These are phyloP conservation scores for Ceraceosorus bombacis DNA, from an alignment of 1,284 basidiomycete species.

Conservation along the genomic window DNA sequence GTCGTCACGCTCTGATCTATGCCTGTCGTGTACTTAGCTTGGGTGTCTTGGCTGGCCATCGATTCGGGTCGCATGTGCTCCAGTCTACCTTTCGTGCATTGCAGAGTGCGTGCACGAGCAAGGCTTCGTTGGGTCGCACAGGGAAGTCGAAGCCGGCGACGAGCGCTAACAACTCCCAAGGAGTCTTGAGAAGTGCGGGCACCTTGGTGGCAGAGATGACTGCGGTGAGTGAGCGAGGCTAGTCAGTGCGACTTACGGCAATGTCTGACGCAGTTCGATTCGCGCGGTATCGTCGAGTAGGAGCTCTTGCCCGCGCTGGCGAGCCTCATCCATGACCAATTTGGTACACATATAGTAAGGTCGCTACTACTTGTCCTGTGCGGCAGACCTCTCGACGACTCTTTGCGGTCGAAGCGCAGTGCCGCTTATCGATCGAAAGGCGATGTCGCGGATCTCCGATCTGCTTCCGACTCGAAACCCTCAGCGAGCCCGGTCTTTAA, in stretches of 20 bases:
- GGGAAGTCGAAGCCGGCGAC: neutral
- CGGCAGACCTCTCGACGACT: constrained; percentile 22
- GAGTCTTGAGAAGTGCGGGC: constrained; percentile 18
- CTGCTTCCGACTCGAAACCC: constrained; percentile 7
- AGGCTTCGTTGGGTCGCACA: constrained; percentile 7
- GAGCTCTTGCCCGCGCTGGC: constrained; percentile 20
- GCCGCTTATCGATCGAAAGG: constrained; percentile 35
- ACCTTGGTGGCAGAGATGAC: neutral
- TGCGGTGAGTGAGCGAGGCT: neutral
- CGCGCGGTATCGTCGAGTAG: neutral
- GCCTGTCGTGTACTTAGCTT: constrained; percentile 11
- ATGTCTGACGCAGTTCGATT: no score
- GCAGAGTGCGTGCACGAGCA: constrained; percentile 19
- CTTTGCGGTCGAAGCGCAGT: constrained; percentile 31
- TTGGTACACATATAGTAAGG: constrained; percentile 39
- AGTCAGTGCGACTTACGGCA: no score
- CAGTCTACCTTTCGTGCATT: constrained; percentile 28
- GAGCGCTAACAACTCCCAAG: neutral
- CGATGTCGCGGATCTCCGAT: constrained; percentile 7
- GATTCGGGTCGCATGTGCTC: constrained; percentile 45
- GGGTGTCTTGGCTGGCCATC: constrained; percentile 27
- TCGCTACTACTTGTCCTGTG: constrained; percentile 32
- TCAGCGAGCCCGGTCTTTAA: no score
- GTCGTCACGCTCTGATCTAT: constrained; percentile 1
- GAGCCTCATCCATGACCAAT: constrained; percentile 25